Conservation (phyloP, 768 basidiomycete species). For the Phaeolepiota aurea region DNA sequence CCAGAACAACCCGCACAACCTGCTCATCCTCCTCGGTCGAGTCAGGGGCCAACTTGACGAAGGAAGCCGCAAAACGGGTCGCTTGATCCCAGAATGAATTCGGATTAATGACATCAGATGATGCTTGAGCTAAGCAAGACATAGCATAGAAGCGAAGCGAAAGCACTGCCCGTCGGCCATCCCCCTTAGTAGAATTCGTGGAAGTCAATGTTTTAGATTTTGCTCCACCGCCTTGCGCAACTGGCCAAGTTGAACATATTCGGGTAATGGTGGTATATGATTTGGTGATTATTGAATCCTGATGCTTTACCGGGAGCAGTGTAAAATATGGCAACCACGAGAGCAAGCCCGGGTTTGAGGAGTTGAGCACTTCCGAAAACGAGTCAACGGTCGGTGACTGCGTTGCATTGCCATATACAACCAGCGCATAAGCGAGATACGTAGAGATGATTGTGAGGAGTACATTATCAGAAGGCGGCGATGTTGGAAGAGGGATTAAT, state of each 20-base stretch:
- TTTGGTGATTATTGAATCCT: conserved; percentile 51
- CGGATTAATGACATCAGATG: conserved; percentile 37
- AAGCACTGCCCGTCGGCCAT: conserved; percentile 18
- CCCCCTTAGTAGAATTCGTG: conserved; percentile 5
- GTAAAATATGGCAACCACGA: conserved; percentile 43
- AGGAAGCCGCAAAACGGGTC: conserved; percentile 38
- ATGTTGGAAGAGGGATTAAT: conserved; percentile 32
- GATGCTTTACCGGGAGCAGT: conserved; percentile 39
- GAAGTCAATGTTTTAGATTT: neutral
- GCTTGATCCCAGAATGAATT: conserved; percentile 67
- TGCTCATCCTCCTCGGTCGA: conserved; percentile 17
- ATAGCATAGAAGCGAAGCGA: conserved; percentile 34
- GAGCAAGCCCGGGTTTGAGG: conserved; percentile 27
- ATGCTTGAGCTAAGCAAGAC: conserved; percentile 37
- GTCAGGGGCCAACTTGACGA: conserved; percentile 24
- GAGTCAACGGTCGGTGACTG: conserved; percentile 9
- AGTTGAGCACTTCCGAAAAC: conserved; percentile 11
- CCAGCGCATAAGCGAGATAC: conserved; percentile 49
- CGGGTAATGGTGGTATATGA: conserved; percentile 48
- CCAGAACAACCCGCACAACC: conserved; percentile 27
- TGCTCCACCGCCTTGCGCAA: too few relatives aligned
- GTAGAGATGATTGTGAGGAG: conserved; percentile 50
- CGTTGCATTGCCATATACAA: conserved; percentile 23
- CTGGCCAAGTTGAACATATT: conserved; percentile 22
- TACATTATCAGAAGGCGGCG: conserved; percentile 16